Percentiles rank a stretch among this genome's conserved stretches.
Evolutionary conservation across 2,329 filamentous ascomycete genomes (phyloP).

Genomic region (Pseudogymnoascus verrucosus): DNA sequence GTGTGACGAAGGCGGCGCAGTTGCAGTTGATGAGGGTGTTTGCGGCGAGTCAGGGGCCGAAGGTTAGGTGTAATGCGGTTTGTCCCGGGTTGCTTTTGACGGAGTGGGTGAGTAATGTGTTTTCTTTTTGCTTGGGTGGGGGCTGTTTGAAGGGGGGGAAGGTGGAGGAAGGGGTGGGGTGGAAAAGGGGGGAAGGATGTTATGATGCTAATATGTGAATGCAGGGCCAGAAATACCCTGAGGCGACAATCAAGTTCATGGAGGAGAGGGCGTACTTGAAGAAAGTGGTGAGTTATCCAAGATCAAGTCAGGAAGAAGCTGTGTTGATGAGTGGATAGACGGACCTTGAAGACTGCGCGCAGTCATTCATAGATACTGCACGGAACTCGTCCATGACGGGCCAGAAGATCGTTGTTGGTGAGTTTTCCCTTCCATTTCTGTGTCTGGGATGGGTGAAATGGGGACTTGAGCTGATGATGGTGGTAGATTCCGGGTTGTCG

Average conservation of each 20-base stretch:
- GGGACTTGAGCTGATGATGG: neutral
- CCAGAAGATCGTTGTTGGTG: slow-evolving; percentile 27
- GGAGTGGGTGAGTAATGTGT: slow-evolving; percentile 54
- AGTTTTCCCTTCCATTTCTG: slow-evolving; percentile 4
- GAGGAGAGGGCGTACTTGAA: slow-evolving; percentile 46
- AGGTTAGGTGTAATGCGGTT: slow-evolving; percentile 57
- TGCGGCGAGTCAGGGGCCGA: slow-evolving; percentile 52
- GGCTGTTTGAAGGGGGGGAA: neutral
- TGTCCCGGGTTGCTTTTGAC: slow-evolving; percentile 57
- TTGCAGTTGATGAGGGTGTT: slow-evolving; percentile 60
- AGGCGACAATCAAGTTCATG: slow-evolving; percentile 41
- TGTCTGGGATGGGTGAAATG: neutral
- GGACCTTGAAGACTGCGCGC: slow-evolving; percentile 44
- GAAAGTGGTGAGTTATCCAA: slow-evolving; percentile 36
- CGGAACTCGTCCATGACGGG: slow-evolving; percentile 36
- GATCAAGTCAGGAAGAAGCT: neutral
- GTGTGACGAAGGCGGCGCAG: slow-evolving; percentile 37
- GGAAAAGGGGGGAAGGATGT: neutral
- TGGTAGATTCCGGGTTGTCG: neutral
- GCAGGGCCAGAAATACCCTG: slow-evolving; percentile 44
- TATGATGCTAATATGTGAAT: neutral
- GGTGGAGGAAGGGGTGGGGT: neutral
- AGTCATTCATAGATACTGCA: slow-evolving; percentile 46
- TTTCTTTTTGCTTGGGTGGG: no score
- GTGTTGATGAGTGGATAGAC: slow-evolving; percentile 27